Conservation (phyloP, 2,329 filamentous ascomycete genomes). For the Neonectria neomacrospora region DNA sequence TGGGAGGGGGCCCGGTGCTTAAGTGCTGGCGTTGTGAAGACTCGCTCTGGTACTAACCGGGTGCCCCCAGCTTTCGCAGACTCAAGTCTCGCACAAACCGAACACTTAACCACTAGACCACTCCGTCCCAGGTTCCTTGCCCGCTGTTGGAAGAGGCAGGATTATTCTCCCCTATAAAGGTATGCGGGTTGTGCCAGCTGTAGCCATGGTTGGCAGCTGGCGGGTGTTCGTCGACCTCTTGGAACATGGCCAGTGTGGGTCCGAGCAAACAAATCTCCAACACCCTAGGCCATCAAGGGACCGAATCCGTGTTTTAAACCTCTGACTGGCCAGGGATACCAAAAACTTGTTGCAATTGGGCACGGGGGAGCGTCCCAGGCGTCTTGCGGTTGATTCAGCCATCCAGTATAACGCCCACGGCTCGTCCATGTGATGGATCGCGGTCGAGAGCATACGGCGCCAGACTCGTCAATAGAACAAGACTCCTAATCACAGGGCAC, state of each 20-base stretch:
- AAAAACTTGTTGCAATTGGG: neutral
- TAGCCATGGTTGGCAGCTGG: conserved; percentile 21
- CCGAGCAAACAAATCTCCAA: neutral
- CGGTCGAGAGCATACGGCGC: neutral
- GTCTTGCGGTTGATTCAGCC: too few species aligned
- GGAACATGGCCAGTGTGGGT: neutral
- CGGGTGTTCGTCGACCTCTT: conserved; percentile 16
- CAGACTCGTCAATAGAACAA: too few species aligned
- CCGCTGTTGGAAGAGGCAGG: conserved; percentile 19
- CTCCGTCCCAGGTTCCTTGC: conserved; percentile 19
- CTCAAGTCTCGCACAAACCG: neutral
- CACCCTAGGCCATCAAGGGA: neutral
- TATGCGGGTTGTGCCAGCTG: neutral
- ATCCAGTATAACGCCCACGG: neutral
- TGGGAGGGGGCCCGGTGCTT: neutral
- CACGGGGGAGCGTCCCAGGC: neutral
- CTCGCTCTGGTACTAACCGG: neutral
- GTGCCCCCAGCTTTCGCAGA: neutral
- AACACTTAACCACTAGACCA: conserved; percentile 9
- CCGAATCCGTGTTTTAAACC: too few species aligned
- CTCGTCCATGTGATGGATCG: neutral
- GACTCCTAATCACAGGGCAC: neutral
- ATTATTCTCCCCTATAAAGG: conserved; percentile 21
- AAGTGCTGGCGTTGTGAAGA: neutral
- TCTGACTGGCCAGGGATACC: neutral